Conservation (phyloP, 352 stramenopile species). For the Phytophthora ramorum region DNA sequence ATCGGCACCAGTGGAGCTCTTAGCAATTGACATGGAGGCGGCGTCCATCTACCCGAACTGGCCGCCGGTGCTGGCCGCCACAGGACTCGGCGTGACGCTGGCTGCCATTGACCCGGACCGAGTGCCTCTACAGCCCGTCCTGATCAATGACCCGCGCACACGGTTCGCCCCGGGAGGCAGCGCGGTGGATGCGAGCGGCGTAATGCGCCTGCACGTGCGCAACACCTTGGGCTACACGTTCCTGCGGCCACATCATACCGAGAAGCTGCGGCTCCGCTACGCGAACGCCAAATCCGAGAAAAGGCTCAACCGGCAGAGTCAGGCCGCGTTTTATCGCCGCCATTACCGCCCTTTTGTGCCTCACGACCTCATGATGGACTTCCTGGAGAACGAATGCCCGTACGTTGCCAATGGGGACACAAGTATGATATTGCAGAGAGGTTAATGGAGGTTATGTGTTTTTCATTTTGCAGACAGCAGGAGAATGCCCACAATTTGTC, state of each 20-base stretch:
- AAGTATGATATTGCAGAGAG: not conserved
- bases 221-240: conserved; percentile 63
- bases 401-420: conserved; percentile 26
- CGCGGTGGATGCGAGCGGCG: conserved; percentile 56
- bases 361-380: conserved; percentile 46
- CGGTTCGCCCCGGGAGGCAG: conserved; percentile 32
- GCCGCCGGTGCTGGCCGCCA: conserved; percentile 53
- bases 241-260: conserved; percentile 52
- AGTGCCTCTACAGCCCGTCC: conserved; percentile 52
- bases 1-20: conserved; percentile 12
- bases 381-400: conserved; percentile 42
- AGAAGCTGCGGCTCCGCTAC: conserved; percentile 28
- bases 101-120: conserved; percentile 50
- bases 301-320: not conserved
- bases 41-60: conserved; percentile 62
- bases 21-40: conserved; percentile 57
- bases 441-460: not conserved
- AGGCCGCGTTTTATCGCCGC: conserved; percentile 42
- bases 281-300: not conserved
- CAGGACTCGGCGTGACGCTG: conserved; percentile 60
- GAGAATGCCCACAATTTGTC: conserved; percentile 36
- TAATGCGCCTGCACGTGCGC: conserved; percentile 60
- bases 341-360: conserved; percentile 60
- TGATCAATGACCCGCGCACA: conserved; percentile 62
- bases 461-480: conserved; percentile 19